Conservation (phyloP, 139 green algal species). For the Chlorella sp. region DNA sequence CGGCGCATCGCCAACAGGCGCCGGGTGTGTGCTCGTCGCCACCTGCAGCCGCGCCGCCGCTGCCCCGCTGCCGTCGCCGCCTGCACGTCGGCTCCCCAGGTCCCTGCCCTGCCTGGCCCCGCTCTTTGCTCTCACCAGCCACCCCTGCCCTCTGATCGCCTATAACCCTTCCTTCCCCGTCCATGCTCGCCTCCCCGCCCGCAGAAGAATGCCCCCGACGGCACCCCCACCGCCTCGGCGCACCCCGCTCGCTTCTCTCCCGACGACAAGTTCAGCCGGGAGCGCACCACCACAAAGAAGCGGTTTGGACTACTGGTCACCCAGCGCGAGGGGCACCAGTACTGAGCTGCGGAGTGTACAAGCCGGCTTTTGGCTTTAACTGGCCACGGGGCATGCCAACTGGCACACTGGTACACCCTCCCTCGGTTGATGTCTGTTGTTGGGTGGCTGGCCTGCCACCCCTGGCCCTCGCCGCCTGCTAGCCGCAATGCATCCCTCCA, state of each 20-base stretch:
- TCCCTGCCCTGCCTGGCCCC: neutral
- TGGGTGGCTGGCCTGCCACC: no score
- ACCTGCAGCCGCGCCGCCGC: no score
- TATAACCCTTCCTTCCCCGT: neutral
- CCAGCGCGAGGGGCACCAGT: constrained; percentile 41
- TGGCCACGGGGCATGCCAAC: no score
- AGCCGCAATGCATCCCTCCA: no score
- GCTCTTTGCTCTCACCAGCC: neutral
- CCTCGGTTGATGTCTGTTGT: no score
- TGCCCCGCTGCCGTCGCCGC: neutral
- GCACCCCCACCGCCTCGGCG: constrained; percentile 83
- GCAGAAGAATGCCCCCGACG: constrained; percentile 87
- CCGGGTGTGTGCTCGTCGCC: no score
- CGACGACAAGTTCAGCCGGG: constrained; percentile 97
- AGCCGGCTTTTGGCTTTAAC: no score
- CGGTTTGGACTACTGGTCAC: constrained; percentile 95
- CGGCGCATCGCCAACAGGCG: neutral
- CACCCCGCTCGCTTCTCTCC: constrained; percentile 96
- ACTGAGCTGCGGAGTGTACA: constrained; percentile 31
- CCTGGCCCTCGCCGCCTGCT: no score
- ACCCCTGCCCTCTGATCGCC: neutral
- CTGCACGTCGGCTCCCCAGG: neutral
- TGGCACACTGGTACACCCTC: no score
- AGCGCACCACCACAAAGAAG: constrained; percentile 93
- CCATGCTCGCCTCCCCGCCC: neutral